Evolutionary conservation across 768 basidiomycete genomes (phyloP), one percentile per base, ranked within the genome.

Genomic region (Dictyophora rubrovolvata): DNA sequence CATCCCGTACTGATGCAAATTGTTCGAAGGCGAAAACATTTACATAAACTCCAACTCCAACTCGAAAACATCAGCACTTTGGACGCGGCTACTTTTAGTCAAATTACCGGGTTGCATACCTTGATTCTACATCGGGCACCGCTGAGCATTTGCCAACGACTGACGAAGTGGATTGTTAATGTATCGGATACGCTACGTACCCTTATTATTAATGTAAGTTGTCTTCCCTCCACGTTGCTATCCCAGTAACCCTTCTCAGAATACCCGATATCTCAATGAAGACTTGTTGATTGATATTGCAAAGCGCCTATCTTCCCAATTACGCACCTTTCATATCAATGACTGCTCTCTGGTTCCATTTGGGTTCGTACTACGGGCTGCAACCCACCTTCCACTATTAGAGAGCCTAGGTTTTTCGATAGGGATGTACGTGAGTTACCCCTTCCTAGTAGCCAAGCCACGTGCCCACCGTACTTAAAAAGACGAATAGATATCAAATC

Each of bases 131-230:
- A 87, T 53, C 74, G 69, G 54, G 79, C 82, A n/a, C 81, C 81
- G 2, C 84, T 83, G 82, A 79, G 77, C 62, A 69, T 85, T 20
- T 71, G 85, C 55, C 78, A 85, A 65, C 63, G 73, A 7, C 65
- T 90, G 18, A 84, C 87, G 10, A 67, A 63, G 20, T 89, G 88
- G 87, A 68, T 74, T 1, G 64, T 65, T 7, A 65, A 65, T 23
- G 66, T 84, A 52, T 69, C 69, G 48, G 67, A 63, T 22, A 80
- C 78, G 1, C 70, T 87, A 63, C 75, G 73, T 1, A 75, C 71
- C 33, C 70, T 90, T 63, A 81, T 81, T 0, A 68, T 90, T 48
- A 81, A 73, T 64, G 87, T 88, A 65, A 58, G 85, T 73, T 37
- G 16, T n/a, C 22, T 50, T 10, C 8, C 49, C 55, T n/a, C 47